A percentile compares a stretch with the other conserved stretches of the same genome.
phyloP scores from a whole-genome alignment of 2,329 filamentous ascomycete genomes.

The Paraphoma sp. region DNA sequence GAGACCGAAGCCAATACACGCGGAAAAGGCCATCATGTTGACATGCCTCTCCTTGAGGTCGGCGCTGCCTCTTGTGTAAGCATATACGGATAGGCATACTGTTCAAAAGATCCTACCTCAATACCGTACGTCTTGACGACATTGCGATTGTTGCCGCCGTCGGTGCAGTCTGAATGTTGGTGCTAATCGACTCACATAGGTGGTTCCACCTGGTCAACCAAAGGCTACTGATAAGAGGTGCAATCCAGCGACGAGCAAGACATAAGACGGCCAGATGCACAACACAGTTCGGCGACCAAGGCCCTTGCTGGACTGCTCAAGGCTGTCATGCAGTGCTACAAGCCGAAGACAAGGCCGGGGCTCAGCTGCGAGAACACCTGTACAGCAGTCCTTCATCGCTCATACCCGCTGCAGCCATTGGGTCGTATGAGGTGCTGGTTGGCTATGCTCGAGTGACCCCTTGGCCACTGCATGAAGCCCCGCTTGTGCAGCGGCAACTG shows the following conservation, averaged over 20 bases:
- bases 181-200: too few species aligned
- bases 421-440: conserved; percentile 2
- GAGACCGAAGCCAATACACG: conserved; percentile 46
- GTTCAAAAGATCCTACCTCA: conserved; percentile 19
- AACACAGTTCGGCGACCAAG: conserved; percentile 19
- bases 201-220: too few species aligned
- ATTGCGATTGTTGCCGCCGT: conserved; percentile 15
- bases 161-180: too few species aligned
- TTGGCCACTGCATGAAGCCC: conserved; percentile 2
- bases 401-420: conserved; percentile 8
- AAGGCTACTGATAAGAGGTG: too few species aligned
- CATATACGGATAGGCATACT: background rate
- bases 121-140: conserved; percentile 31
- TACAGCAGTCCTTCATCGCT: conserved; percentile 7
- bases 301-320: conserved; percentile 1
- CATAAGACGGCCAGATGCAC: background rate
- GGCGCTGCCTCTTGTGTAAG: conserved; percentile 13
- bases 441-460: background rate
- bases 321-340: conserved; percentile 1
- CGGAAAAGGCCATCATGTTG: conserved; percentile 49
- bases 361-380: conserved; percentile 12
- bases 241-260: too few species aligned
- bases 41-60: conserved; percentile 38
- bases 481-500: conserved; percentile 12
- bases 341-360: conserved; percentile 12